Conservation (phyloP, 2,329 filamentous ascomycete genomes). For the Diaporthe sp. region DNA sequence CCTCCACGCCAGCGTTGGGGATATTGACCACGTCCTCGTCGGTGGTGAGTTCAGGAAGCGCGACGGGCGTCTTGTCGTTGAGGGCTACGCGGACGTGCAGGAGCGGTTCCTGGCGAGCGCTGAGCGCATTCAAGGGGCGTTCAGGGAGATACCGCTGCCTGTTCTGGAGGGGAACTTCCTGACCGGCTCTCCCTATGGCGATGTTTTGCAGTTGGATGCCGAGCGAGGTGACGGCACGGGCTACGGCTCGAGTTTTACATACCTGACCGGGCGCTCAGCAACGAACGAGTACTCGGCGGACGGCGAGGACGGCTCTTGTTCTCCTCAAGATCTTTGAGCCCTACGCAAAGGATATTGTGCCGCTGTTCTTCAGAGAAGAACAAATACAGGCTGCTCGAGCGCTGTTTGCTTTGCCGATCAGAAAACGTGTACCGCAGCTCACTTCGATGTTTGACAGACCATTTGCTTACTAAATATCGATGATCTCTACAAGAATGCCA, state of each 20-base stretch:
- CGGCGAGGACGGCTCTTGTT: not conserved
- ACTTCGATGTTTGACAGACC: too few relatives aligned
- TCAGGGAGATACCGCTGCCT: slow-evolving; percentile 44
- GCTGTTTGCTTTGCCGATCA: too few relatives aligned
- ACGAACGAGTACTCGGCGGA: not conserved
- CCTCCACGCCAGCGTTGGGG: slow-evolving; percentile 66
- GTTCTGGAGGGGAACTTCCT: not conserved
- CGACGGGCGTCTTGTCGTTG: slow-evolving; percentile 54
- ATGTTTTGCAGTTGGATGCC: not conserved
- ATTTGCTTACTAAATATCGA: too few relatives aligned
- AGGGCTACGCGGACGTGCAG: slow-evolving; percentile 46
- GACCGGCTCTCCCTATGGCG: not conserved
- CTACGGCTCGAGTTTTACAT: not conserved
- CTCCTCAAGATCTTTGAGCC: not conserved
- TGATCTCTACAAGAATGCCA: too few relatives aligned
- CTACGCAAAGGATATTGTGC: not conserved
- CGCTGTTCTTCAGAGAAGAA: too few relatives aligned
- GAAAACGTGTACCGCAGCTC: too few relatives aligned
- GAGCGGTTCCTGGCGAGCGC: slow-evolving; percentile 53
- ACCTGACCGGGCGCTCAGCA: not conserved
- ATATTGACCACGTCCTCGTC: slow-evolving; percentile 65
- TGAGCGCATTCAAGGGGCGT: slow-evolving; percentile 49
- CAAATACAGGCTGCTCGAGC: too few relatives aligned
- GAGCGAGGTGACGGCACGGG: slow-evolving; percentile 1
- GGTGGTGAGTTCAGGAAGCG: slow-evolving; percentile 64